Percentiles rank a stretch among this genome's conserved stretches.
Conservation (phyloP, 1,284 basidiomycete genomes). For the Ceratobasidium sp. region DNA sequence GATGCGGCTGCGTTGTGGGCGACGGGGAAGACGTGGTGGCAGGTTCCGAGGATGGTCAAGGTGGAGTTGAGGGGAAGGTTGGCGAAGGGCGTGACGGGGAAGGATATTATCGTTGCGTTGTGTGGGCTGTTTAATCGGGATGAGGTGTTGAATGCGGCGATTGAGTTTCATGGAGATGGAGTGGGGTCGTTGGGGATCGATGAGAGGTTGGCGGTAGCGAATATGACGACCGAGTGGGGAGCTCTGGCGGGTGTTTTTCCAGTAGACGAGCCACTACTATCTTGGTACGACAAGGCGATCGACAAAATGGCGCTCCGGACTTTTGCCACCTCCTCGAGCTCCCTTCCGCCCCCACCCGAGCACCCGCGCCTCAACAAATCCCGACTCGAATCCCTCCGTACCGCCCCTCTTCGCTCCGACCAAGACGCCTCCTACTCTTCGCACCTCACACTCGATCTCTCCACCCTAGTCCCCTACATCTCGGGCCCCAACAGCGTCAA, state of each 20-base stretch:
- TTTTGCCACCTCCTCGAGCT: slow-evolving; percentile 68
- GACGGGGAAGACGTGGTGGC: slow-evolving; percentile 99
- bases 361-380: slow-evolving; percentile 90
- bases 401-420: slow-evolving; percentile 77
- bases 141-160: slow-evolving; percentile 97
- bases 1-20: slow-evolving; percentile 98
- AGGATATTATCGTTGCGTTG: slow-evolving; percentile 98
- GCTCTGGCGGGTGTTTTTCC: slow-evolving; percentile 97
- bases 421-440: slow-evolving; percentile 86
- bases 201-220: slow-evolving; percentile 94
- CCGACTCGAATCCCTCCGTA: slow-evolving; percentile 77
- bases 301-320: slow-evolving; percentile 84
- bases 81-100: slow-evolving; percentile 93
- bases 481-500: slow-evolving; percentile 99
- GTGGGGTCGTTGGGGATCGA: slow-evolving; percentile 87
- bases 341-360: slow-evolving; percentile 77
- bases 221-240: slow-evolving; percentile 99
- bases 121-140: slow-evolving; percentile 98
- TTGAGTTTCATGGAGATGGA: slow-evolving; percentile 97
- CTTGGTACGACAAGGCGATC: slow-evolving; percentile 91
- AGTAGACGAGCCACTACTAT: slow-evolving; percentile 83
- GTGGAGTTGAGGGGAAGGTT: slow-evolving; percentile 91
- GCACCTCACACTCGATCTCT: slow-evolving; percentile 92
- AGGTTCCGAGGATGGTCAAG: slow-evolving; percentile 96
- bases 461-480: slow-evolving; percentile 93